These are phyloP conservation scores for Globisporangium echinulatum DNA, from an alignment of 352 stramenopile species.

Conservation along the genomic window DNA sequence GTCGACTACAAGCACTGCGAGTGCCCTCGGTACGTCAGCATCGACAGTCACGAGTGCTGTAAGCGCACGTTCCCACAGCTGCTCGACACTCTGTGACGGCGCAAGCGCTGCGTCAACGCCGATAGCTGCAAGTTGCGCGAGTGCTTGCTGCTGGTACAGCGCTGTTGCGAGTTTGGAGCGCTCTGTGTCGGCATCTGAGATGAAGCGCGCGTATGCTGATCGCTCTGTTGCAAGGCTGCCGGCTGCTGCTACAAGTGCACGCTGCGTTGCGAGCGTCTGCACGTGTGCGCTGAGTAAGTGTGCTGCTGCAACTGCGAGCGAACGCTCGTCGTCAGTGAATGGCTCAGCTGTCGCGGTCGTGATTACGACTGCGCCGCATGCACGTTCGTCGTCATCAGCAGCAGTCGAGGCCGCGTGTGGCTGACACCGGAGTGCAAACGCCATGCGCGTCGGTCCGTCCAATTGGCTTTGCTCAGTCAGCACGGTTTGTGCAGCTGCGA, in stretches of 20 bases:
- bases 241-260: neutral
- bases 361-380: constrained; percentile 5
- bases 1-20: no score
- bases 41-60: neutral
- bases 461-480: neutral
- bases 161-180: neutral
- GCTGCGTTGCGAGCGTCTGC: neutral
- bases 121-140: constrained; percentile 1
- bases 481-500: constrained; percentile 2
- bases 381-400: neutral
- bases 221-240: no score
- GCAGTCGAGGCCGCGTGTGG: neutral
- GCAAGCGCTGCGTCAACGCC: neutral
- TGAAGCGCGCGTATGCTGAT: no score
- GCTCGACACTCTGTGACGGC: constrained; percentile 5
- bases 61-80: constrained; percentile 5
- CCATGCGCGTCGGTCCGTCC: constrained; percentile 3
- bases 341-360: constrained; percentile 1
- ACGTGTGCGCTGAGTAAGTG: constrained; percentile 10
- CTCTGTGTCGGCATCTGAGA: no score
- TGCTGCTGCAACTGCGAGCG: constrained; percentile 1
- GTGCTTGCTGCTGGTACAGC: neutral
- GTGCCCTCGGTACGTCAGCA: no score
- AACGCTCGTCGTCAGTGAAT: constrained; percentile 11
- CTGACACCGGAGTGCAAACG: constrained; percentile 4